These are phyloP conservation scores for Trichoderma brevicompactum DNA, from an alignment of 2,329 filamentous ascomycete species.

Conservation along the genomic window DNA sequence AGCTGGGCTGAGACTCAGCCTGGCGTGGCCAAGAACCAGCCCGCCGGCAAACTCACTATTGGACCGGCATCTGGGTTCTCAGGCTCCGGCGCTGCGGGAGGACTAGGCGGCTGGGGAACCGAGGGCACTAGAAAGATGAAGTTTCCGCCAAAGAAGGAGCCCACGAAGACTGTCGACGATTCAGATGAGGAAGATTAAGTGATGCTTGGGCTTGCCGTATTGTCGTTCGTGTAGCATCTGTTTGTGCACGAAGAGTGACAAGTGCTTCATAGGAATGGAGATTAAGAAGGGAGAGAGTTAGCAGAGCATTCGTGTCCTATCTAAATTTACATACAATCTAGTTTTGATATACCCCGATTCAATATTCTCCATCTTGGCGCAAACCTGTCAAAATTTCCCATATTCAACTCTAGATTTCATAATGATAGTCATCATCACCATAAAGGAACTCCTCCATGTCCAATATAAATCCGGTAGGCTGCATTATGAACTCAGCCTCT, in stretches of 20 bases:
- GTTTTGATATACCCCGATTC: too few relatives aligned
- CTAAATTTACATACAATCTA: too few relatives aligned
- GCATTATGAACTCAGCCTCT: too few relatives aligned
- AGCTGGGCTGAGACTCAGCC: slow-evolving; percentile 46
- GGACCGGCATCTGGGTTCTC: slow-evolving; percentile 41
- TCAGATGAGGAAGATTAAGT: slow-evolving; percentile 14
- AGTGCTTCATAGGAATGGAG: too few relatives aligned
- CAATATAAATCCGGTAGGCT: too few relatives aligned
- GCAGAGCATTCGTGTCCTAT: too few relatives aligned
- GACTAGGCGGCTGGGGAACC: slow-evolving; percentile 44
- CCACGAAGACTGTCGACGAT: slow-evolving; percentile 13
- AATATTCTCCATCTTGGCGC: too few relatives aligned
- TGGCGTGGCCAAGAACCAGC: slow-evolving; percentile 48
- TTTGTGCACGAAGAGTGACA: not conserved
- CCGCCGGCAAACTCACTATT: slow-evolving; percentile 41
- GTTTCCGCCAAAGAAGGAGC: slow-evolving; percentile 39
- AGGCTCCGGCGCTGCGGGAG: slow-evolving; percentile 38
- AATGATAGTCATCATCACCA: too few relatives aligned
- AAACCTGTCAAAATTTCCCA: too few relatives aligned
- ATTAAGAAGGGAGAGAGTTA: too few relatives aligned
- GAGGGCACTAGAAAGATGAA: slow-evolving; percentile 42
- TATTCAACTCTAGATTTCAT: too few relatives aligned
- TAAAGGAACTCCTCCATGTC: too few relatives aligned
- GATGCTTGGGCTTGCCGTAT: not conserved
- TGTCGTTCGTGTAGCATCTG: not conserved